A percentile compares a stretch with the other conserved stretches of the same genome.
Evolutionary conservation across 2,329 filamentous ascomycete genomes (phyloP).

Genomic region (Alternaria sp.): DNA sequence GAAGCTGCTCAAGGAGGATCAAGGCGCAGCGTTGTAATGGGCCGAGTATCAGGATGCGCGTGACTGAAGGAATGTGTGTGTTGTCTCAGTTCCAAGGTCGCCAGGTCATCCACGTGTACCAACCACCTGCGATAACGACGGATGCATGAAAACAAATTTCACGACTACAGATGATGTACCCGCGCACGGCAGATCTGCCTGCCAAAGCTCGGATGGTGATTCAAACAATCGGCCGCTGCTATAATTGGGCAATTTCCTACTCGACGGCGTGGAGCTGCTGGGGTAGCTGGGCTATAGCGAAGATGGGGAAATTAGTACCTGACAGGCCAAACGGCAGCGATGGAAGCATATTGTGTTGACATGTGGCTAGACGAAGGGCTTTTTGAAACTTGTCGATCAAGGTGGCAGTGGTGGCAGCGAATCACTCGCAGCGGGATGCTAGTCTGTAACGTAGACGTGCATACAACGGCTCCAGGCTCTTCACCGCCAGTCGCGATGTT

Average conservation of each 20-base stretch:
- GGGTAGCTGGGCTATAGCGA: constrained; percentile 5
- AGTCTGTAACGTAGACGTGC: neutral
- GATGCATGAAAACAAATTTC: constrained; percentile 10
- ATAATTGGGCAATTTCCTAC: constrained; percentile 22
- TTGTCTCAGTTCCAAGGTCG: constrained; percentile 11
- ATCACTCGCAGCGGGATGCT: neutral
- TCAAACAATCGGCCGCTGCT: constrained; percentile 21
- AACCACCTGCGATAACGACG: neutral
- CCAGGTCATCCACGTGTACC: constrained; percentile 8
- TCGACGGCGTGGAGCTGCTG: constrained; percentile 11
- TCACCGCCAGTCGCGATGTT: constrained; percentile 15
- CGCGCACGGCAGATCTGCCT: constrained; percentile 6
- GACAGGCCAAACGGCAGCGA: constrained; percentile 3
- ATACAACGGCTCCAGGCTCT: constrained; percentile 7
- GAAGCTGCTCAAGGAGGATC: constrained; percentile 54
- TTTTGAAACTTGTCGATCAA: constrained; percentile 8
- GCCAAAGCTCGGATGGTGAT: constrained; percentile 3
- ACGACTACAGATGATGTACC: neutral
- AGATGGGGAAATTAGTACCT: constrained; percentile 2
- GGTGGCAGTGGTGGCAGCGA: constrained; percentile 1
- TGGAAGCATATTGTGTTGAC: constrained; percentile 2
- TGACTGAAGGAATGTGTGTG: constrained; percentile 10
- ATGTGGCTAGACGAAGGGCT: neutral
- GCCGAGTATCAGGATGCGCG: neutral
- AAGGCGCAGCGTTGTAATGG: constrained; percentile 7